Evolutionary conservation across 2,329 filamentous ascomycete genomes (phyloP).

Genomic region (Sporothrix dimorphospora): DNA sequence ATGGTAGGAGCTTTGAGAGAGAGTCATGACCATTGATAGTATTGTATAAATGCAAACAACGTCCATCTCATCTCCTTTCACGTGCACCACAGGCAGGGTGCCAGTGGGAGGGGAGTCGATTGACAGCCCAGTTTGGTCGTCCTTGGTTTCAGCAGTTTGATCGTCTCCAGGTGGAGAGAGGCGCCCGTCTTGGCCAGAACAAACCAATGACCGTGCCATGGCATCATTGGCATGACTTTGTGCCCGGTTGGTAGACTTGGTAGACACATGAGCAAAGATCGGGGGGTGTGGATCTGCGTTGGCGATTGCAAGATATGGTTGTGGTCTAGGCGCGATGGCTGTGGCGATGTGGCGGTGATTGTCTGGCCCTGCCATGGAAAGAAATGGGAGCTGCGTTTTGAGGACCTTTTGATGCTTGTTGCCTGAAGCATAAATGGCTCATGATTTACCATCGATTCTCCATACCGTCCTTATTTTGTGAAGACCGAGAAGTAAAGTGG

Average conservation of each 20-base stretch:
- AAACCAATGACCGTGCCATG: not conserved
- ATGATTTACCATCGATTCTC: not conserved
- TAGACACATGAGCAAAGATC: not conserved
- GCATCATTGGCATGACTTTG: not conserved
- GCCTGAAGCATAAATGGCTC: not conserved
- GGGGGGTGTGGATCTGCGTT: not conserved
- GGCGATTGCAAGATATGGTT: not conserved
- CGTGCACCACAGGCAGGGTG: not conserved
- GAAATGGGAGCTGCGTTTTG: not conserved
- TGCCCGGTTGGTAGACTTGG: not conserved
- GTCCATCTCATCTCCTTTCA: not conserved
- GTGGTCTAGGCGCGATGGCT: not conserved
- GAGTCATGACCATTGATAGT: not conserved
- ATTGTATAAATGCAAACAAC: not conserved
- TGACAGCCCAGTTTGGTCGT: not conserved
- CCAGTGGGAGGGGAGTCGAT: not conserved
- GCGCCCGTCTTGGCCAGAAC: not conserved
- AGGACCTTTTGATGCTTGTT: not conserved
- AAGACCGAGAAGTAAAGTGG: not conserved
- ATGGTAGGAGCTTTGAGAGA: not conserved
- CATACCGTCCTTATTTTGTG: too few species aligned
- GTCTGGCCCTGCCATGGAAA: not conserved
- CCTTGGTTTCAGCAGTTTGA: constrained; percentile 19
- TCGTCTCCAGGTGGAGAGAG: not conserved
- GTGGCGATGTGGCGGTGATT: not conserved